phyloP scores from a whole-genome alignment of 805 yeast genomes.

The Candida ovalis region DNA sequence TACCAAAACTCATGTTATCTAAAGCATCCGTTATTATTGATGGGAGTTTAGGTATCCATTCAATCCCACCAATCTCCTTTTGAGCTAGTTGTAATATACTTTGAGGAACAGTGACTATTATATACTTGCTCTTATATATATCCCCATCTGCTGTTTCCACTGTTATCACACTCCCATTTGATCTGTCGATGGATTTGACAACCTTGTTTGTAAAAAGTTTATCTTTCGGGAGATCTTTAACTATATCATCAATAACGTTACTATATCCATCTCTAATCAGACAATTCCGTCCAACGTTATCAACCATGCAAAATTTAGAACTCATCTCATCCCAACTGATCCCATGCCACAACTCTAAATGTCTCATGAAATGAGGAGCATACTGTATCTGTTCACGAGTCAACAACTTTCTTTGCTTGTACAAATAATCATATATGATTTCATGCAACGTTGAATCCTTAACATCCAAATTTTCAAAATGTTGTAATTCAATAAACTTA shows the following conservation, averaged over 20 bases:
- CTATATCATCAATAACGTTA: constrained; percentile 44
- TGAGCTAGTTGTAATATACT: constrained; percentile 50
- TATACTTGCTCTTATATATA: constrained; percentile 44
- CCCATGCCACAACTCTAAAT: constrained; percentile 79
- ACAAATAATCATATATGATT: constrained; percentile 40
- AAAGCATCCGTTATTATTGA: constrained; percentile 40
- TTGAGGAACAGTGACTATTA: constrained; percentile 75
- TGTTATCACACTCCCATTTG: constrained; percentile 15
- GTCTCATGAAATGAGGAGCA: constrained; percentile 51
- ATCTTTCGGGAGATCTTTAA: constrained; percentile 34
- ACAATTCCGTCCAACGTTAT: constrained; percentile 77
- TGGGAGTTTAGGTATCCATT: constrained; percentile 57
- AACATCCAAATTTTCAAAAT: constrained; percentile 43
- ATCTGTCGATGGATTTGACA: constrained; percentile 38
- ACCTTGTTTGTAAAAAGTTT: constrained; percentile 38
- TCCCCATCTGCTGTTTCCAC: constrained; percentile 35
- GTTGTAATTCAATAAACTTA: constrained; percentile 55
- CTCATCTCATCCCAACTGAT: constrained; percentile 63
- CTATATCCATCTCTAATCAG: constrained; percentile 59
- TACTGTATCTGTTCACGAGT: constrained; percentile 47
- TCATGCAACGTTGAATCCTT: constrained; percentile 52
- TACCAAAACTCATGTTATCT: constrained; percentile 52
- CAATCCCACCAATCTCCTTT: constrained; percentile 42
- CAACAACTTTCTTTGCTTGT: constrained; percentile 42
- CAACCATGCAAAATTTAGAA: constrained; percentile 64